Conservation (phyloP, 2,329 filamentous ascomycete genomes). For the Colletotrichum sp. region DNA sequence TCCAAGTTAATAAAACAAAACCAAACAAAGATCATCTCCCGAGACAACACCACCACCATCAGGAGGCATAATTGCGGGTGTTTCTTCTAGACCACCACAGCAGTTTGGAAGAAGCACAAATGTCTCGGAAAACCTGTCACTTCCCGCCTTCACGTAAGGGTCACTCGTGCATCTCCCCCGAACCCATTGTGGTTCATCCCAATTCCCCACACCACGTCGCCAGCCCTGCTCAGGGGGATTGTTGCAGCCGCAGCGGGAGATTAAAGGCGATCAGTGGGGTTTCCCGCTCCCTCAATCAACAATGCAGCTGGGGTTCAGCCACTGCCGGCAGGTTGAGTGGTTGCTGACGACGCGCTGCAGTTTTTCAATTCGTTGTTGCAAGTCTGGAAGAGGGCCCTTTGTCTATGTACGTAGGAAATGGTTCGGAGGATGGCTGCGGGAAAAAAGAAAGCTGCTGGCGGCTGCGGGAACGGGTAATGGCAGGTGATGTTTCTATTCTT, state of each 20-base stretch:
- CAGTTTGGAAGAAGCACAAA: not conserved
- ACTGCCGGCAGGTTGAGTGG: not conserved
- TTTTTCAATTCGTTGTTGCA: not conserved
- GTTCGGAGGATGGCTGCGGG: not conserved
- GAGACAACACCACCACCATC: not conserved
- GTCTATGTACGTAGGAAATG: not conserved
- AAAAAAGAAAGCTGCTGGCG: not conserved
- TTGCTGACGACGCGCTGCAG: not conserved
- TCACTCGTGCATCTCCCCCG: not conserved
- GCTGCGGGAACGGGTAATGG: not conserved
- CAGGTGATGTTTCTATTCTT: not conserved
- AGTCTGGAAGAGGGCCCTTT: not conserved
- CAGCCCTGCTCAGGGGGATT: not conserved
- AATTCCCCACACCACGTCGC: not conserved
- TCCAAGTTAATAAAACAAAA: not conserved
- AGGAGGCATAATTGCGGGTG: not conserved
- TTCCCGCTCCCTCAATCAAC: slow-evolving; percentile 1
- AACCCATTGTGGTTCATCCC: not conserved
- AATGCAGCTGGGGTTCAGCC: not conserved
- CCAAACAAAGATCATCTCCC: not conserved
- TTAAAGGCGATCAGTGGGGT: slow-evolving; percentile 21
- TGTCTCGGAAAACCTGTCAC: not conserved
- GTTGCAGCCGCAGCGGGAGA: not conserved
- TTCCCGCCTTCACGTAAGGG: not conserved
- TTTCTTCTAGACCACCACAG: not conserved